A percentile compares a stretch with the other conserved stretches of the same genome.
phyloP scores from a whole-genome alignment of 345 rosid species.

The Citrus sp. region DNA sequence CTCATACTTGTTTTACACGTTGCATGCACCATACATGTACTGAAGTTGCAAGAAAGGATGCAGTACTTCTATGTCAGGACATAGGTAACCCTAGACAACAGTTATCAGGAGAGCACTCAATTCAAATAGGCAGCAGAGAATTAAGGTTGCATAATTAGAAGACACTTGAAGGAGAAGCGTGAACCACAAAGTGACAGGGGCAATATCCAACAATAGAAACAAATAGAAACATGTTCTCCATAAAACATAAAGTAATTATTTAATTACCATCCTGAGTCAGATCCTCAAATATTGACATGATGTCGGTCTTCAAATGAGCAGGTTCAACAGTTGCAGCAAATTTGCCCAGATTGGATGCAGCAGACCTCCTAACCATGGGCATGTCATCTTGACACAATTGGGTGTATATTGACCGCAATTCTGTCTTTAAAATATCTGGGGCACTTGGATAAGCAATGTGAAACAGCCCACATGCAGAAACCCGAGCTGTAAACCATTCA shows the following conservation, averaged over 20 bases:
- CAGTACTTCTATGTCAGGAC: not conserved
- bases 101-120: not conserved
- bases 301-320: constrained; percentile 73
- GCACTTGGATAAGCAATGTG: constrained; percentile 95
- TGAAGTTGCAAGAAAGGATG: not conserved
- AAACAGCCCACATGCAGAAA: constrained; percentile 87
- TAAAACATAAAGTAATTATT: constrained; percentile 6
- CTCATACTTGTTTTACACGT: not conserved
- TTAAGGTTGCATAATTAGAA: not conserved
- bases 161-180: not conserved
- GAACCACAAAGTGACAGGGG: not conserved
- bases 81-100: not conserved
- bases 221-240: not conserved
- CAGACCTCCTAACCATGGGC: constrained; percentile 99
- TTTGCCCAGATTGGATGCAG: constrained; percentile 85
- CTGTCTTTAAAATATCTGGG: constrained; percentile 61
- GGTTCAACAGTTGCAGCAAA: constrained; percentile 93
- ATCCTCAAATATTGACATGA: constrained; percentile 89
- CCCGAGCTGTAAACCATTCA: constrained; percentile 97
- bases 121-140: not conserved
- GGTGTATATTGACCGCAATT: constrained; percentile 60
- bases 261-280: constrained; percentile 90
- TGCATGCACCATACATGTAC: not conserved
- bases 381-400: constrained; percentile 97
- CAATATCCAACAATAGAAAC: not conserved